Evolutionary conservation across 1,139 yeast genomes (phyloP).

Genomic region (Zygosaccharomyces sapae): DNA sequence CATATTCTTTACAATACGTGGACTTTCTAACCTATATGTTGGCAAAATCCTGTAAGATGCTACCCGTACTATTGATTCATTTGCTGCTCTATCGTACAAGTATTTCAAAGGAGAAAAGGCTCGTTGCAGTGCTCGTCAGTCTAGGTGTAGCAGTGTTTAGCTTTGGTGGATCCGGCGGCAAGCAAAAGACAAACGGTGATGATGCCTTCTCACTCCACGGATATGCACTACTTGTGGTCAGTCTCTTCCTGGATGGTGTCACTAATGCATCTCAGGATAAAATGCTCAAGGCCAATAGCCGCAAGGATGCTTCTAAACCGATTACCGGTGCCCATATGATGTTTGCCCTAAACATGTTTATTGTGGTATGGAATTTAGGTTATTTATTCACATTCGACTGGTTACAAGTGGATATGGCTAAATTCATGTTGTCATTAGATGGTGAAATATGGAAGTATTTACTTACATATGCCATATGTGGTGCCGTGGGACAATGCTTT

Average conservation of each 20-base stretch:
- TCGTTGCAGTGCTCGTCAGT: constrained; percentile 73
- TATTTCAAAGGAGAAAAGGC: constrained; percentile 72
- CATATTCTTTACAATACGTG: constrained; percentile 68
- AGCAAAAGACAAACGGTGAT: constrained; percentile 27
- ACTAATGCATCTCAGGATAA: constrained; percentile 93
- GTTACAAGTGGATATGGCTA: constrained; percentile 21
- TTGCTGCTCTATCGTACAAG: constrained; percentile 62
- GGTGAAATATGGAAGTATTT: constrained; percentile 57
- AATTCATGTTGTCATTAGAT: constrained; percentile 38
- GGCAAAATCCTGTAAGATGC: constrained; percentile 88
- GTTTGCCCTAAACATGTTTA: constrained; percentile 64
- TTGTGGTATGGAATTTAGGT: constrained; percentile 42
- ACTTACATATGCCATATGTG: constrained; percentile 65
- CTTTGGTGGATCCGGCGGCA: constrained; percentile 36
- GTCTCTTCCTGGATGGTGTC: constrained; percentile 81
- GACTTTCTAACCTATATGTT: constrained; percentile 80
- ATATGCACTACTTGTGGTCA: constrained; percentile 50
- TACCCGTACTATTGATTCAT: constrained; percentile 88
- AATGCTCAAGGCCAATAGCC: constrained; percentile 46
- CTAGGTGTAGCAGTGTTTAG: constrained; percentile 80
- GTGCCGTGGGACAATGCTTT: constrained; percentile 89
- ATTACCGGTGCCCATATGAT: constrained; percentile 81
- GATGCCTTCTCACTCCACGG: constrained; percentile 45
- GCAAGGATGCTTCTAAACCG: constrained; percentile 52
- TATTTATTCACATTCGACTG: constrained; percentile 32